Base-by-base conservation (phyloP, 306 rosid species). In the Pyrus communis region DNA sequence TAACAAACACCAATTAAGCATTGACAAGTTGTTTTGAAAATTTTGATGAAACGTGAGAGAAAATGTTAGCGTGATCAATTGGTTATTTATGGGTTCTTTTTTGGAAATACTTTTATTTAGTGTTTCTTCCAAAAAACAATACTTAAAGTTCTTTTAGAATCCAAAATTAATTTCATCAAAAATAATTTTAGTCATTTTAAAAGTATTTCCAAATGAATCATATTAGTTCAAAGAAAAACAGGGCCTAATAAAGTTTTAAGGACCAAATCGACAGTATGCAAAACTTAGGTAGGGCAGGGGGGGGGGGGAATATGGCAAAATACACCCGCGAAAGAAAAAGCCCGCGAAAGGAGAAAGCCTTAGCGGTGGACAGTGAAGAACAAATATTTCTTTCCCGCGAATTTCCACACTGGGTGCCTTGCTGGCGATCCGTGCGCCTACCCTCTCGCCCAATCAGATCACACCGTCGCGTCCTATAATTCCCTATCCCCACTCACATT, bases 371-470 rank as follows among this genome's bases (percentile, higher is more conserved):
- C 33, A 0, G 7, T 13, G 19, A 14, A 25, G 27, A 57, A 57
- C 10, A 22, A 62, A 70, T 45, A 35, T 43, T 27, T 21, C 22
- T 40, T 67, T 80, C 84, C 86, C 86, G 86, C 86, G 79, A 71
- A 65, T 71, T 58, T 73, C 65, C 22, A 42, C 25, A 11, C 9
- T 0, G 12, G 0, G 1, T 46, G 84, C 77, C 77, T 72, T 65
- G 84, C n/a, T 76, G 82, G 84, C 86, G 25, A 80, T 83, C 84
- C 84, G 19, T 45, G 73, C n/a, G 75, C 64, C 9, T 9, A 4
- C 19, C 11, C 14, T 28, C 11, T 38, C 13, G 0, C 15, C 87
- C 81, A 84, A 84, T 78, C 58, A 64, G 23, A 42, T 5, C 46
- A 25, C 69, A 74, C 3, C 13, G 2, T 70, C 3, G 3, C 33